phyloP scores from a whole-genome alignment of 2,329 filamentous ascomycete genomes.

The Phyllosticta ampelicida region DNA sequence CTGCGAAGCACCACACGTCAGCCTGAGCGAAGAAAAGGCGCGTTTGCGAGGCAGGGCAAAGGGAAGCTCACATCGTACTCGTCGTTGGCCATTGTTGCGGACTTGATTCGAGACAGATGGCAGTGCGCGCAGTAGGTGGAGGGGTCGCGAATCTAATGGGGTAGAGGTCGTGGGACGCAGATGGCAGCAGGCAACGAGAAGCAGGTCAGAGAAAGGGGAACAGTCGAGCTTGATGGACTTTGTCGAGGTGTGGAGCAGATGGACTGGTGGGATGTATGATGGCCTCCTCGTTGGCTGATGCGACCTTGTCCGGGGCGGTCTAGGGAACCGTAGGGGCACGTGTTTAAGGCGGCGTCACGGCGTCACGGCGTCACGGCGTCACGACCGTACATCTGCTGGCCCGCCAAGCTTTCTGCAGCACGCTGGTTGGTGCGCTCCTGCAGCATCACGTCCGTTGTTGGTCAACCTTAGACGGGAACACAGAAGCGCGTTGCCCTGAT shows the following conservation, averaged over 20 bases:
- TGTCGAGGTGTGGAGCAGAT: conserved; percentile 12
- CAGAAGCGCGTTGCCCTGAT: too few relatives aligned
- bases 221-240: conserved; percentile 13
- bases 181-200: neutral
- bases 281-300: conserved; percentile 11
- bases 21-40: conserved; percentile 12
- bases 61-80: conserved; percentile 84
- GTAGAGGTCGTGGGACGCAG: neutral
- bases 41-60: conserved; percentile 13
- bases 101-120: conserved; percentile 2
- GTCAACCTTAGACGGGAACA: too few relatives aligned
- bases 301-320: conserved; percentile 3
- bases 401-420: conserved; percentile 7
- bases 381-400: too few relatives aligned
- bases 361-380: conserved; percentile 12
- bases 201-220: conserved; percentile 14
- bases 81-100: conserved; percentile 81
- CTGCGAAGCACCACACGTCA: conserved; percentile 41
- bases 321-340: neutral
- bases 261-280: conserved; percentile 8
- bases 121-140: neutral
- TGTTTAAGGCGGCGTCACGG: conserved; percentile 10
- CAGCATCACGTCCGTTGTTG: too few relatives aligned
- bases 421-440: neutral
- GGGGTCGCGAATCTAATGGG: neutral